These are phyloP conservation scores for Suillus americanus DNA, from an alignment of 768 basidiomycete species.

Conservation along the genomic window DNA sequence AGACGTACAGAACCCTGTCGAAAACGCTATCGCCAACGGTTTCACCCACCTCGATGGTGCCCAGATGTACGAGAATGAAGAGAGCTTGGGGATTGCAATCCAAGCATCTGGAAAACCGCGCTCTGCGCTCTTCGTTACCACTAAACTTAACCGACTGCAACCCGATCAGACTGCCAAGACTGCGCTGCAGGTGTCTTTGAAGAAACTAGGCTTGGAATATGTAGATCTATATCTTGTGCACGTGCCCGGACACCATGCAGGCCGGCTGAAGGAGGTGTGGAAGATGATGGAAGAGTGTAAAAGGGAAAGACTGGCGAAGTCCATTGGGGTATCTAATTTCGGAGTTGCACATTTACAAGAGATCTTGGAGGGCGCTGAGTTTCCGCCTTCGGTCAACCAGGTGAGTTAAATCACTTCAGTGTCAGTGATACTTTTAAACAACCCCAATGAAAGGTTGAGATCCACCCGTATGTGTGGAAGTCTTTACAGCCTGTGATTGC, in stretches of 20 bases:
- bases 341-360: conserved; percentile 48
- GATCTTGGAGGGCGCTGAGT: conserved; percentile 47
- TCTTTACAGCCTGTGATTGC: conserved; percentile 22
- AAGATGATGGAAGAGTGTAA: conserved; percentile 54
- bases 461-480: conserved; percentile 61
- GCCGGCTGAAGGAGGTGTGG: conserved; percentile 44
- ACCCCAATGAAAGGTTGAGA: conserved; percentile 45
- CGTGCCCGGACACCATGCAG: conserved; percentile 24
- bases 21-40: conserved; percentile 34
- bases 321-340: conserved; percentile 74
- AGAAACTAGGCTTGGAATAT: conserved; percentile 36
- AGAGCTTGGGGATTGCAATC: conserved; percentile 34
- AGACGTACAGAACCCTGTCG: conserved; percentile 21
- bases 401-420: conserved; percentile 29
- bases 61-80: conserved; percentile 21
- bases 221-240: conserved; percentile 50
- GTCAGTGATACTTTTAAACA: background rate
- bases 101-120: conserved; percentile 32
- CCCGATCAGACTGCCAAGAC: conserved; percentile 46
- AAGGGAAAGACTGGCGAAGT: conserved; percentile 37
- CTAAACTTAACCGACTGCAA: conserved; percentile 51
- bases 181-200: conserved; percentile 11
- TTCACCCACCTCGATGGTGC: conserved; percentile 18
- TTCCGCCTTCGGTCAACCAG: conserved; percentile 73
- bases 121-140: conserved; percentile 46